Percentiles rank a stretch among this genome's conserved stretches.
Evolutionary conservation across 73 alveolate species (phyloP).

Genomic region (Stentor coeruleus): DNA sequence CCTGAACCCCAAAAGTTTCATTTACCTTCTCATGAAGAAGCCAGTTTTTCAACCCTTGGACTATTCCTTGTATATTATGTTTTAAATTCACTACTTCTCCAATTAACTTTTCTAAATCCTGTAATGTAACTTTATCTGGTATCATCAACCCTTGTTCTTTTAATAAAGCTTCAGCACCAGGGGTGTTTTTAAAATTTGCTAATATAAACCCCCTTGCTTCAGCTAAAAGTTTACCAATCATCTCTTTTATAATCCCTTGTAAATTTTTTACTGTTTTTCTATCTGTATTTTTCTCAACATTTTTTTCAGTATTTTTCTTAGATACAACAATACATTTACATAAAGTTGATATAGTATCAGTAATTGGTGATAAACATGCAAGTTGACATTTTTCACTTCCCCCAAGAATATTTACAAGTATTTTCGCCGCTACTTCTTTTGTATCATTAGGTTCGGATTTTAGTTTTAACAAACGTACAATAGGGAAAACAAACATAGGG

Average conservation of each 20-base stretch:
- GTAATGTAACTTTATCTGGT: background rate
- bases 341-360: slow-evolving; percentile 48
- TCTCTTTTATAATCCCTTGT: background rate
- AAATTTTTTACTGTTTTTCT: background rate
- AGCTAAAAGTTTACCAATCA: background rate
- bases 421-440: slow-evolving; percentile 43
- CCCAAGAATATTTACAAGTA: slow-evolving; percentile 32
- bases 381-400: slow-evolving; percentile 55
- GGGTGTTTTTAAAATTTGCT: background rate
- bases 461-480: slow-evolving; percentile 43
- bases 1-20: background rate
- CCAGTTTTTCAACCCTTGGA: background rate
- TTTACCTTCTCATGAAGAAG: background rate
- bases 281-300: background rate
- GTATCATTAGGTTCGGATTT: slow-evolving; percentile 45
- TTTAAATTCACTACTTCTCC: background rate
- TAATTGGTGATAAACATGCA: slow-evolving; percentile 46
- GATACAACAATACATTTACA: slow-evolving; percentile 16
- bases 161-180: slow-evolving; percentile 23
- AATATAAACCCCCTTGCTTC: background rate
- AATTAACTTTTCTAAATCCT: background rate
- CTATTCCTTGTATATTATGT: background rate
- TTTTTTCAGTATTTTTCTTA: background rate
- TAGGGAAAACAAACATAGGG: slow-evolving; percentile 56
- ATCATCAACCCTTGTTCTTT: background rate